These are phyloP conservation scores for Debaryomyces maramus DNA, from an alignment of 805 yeast genomes.

Conservation along the genomic window DNA sequence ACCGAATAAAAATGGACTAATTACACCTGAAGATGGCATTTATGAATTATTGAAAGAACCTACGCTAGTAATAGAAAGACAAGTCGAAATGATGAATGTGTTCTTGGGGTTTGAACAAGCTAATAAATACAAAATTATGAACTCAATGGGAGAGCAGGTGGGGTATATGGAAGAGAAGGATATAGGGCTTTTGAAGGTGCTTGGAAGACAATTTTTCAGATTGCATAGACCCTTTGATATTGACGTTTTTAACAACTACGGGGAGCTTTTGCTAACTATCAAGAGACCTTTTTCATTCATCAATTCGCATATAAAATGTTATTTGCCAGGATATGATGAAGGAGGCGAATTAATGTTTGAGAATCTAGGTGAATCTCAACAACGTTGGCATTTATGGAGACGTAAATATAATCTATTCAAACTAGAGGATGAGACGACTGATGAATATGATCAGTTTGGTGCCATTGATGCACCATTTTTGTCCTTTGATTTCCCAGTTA, in stretches of 20 bases:
- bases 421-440: constrained; percentile 39
- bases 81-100: constrained; percentile 84
- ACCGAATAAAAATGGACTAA: constrained; percentile 50
- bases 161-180: constrained; percentile 87
- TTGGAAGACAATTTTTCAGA: constrained; percentile 81
- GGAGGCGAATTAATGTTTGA: constrained; percentile 41
- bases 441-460: constrained; percentile 75
- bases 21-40: constrained; percentile 59
- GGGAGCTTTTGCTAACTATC: constrained; percentile 62
- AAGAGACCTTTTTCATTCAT: constrained; percentile 83
- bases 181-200: constrained; percentile 59
- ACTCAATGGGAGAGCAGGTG: constrained; percentile 67
- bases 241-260: constrained; percentile 66
- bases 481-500: constrained; percentile 81
- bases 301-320: constrained; percentile 81
- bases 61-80: constrained; percentile 81
- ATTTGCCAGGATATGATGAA: constrained; percentile 53
- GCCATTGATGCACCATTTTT: constrained; percentile 83
- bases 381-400: constrained; percentile 95
- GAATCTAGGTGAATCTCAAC: constrained; percentile 80
- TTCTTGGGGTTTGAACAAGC: constrained; percentile 91
- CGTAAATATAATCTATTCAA: constrained; percentile 80
- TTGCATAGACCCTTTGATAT: constrained; percentile 84
- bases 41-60: constrained; percentile 71
- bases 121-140: constrained; percentile 72